Conservation (phyloP, 2,329 filamentous ascomycete genomes). For the Penicillium sclerotigenum region DNA sequence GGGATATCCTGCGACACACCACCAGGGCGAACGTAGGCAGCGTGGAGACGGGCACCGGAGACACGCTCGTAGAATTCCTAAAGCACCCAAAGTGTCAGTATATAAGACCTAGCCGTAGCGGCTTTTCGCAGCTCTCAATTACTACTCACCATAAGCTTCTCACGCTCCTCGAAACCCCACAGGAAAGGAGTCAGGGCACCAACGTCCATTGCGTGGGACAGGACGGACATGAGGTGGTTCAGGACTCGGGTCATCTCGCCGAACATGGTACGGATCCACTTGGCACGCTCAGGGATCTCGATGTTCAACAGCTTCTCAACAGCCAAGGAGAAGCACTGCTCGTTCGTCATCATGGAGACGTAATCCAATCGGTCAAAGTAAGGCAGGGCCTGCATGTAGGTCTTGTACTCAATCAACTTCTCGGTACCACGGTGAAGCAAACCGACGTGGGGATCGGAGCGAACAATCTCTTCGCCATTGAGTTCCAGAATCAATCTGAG, state of each 20-base stretch:
- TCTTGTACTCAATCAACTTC: conserved; percentile 99
- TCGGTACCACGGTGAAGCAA: conserved; percentile 95
- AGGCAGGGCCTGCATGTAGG: conserved; percentile 93
- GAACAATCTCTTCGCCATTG: conserved; percentile 95
- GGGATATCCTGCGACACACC: conserved; percentile 96
- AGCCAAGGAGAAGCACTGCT: conserved; percentile 92
- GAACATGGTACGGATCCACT: conserved; percentile 95
- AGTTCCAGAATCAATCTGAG: conserved; percentile 95
- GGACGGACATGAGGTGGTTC: conserved; percentile 96
- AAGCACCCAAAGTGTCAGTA: conserved; percentile 17
- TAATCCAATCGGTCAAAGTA: conserved; percentile 99
- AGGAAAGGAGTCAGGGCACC: conserved; percentile 96
- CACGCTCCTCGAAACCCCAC: conserved; percentile 99
- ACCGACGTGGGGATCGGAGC: conserved; percentile 94
- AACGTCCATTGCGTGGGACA: conserved; percentile 98
- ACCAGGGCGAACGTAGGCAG: conserved; percentile 93
- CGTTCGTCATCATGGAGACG: conserved; percentile 99
- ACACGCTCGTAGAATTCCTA: conserved; percentile 99
- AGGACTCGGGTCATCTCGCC: conserved; percentile 89
- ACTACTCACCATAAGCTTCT: conserved; percentile 92
- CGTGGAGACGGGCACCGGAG: conserved; percentile 93
- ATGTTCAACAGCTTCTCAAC: conserved; percentile 98
- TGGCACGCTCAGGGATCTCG: conserved; percentile 90
- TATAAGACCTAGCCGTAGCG: background rate
- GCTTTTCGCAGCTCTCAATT: background rate